phyloP scores from a whole-genome alignment of 805 yeast genomes.

The Starmera quercuum region DNA sequence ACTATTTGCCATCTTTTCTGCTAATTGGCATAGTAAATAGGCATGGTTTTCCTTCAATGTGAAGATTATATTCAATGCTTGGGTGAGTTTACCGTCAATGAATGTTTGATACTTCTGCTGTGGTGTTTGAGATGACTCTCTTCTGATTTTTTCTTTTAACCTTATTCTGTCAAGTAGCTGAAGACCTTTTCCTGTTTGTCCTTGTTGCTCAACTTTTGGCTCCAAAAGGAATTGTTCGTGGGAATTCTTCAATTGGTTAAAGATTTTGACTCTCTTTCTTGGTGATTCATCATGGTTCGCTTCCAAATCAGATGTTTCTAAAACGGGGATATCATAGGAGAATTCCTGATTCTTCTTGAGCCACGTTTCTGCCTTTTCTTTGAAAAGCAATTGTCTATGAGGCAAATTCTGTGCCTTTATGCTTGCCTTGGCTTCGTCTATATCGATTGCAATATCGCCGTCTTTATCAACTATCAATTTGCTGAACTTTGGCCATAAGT shows the following conservation, averaged over 20 bases:
- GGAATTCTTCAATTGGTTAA: neutral
- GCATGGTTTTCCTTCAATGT: slow-evolving; percentile 16
- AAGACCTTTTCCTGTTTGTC: slow-evolving; percentile 6
- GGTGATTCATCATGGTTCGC: slow-evolving; percentile 1
- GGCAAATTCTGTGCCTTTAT: slow-evolving; percentile 5
- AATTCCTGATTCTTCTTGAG: slow-evolving; percentile 3
- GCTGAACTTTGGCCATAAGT: slow-evolving; percentile 15
- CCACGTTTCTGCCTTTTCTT: slow-evolving; percentile 11
- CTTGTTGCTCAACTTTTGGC: neutral
- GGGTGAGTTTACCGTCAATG: slow-evolving; percentile 21
- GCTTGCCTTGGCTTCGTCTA: slow-evolving; percentile 6
- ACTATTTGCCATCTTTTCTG: slow-evolving; percentile 13
- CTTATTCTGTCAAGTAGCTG: slow-evolving; percentile 33
- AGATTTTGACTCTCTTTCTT: slow-evolving; percentile 6
- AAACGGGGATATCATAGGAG: slow-evolving; percentile 8
- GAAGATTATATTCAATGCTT: slow-evolving; percentile 23
- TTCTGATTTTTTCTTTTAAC: slow-evolving; percentile 24
- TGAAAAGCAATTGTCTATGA: slow-evolving; percentile 6
- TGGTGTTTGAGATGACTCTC: slow-evolving; percentile 11
- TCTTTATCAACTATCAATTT: slow-evolving; percentile 9
- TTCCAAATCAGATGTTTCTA: neutral
- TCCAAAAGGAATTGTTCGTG: slow-evolving; percentile 23
- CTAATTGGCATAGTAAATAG: slow-evolving; percentile 10
- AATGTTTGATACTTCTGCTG: slow-evolving; percentile 16
- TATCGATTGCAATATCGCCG: slow-evolving; percentile 13